phyloP scores from a whole-genome alignment of 345 rosid genomes.

The Reutealis trisperma region DNA sequence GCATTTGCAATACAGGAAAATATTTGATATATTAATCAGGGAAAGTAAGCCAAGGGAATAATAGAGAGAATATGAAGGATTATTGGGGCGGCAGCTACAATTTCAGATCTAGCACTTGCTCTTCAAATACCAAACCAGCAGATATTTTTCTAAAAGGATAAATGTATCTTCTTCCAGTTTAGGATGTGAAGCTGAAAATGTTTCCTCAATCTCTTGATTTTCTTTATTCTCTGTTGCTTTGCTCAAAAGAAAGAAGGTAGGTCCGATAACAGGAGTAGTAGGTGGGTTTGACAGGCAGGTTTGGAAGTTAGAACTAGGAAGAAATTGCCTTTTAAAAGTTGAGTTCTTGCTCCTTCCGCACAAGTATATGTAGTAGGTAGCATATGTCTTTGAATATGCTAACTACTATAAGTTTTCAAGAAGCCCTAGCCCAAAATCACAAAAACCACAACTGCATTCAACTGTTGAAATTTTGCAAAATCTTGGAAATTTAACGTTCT shows the following conservation, averaged over 20 bases:
- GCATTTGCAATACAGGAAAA: no score
- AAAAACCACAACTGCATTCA: neutral
- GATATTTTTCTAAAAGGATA: neutral
- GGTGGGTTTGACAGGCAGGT: neutral
- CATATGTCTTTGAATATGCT: neutral
- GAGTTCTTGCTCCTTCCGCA: no score
- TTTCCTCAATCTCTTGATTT: neutral
- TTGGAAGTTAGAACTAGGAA: neutral
- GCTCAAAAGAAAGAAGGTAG: neutral
- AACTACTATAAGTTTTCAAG: neutral
- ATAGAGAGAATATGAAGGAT: neutral
- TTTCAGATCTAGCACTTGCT: neutral
- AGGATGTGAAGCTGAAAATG: neutral
- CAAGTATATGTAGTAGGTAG: neutral
- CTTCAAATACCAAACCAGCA: neutral
- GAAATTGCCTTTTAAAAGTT: neutral
- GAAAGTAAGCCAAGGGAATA: neutral
- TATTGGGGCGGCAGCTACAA: neutral
- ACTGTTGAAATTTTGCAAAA: neutral
- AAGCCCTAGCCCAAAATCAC: neutral
- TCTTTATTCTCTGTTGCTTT: neutral
- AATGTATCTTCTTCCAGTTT: neutral
- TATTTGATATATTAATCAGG: no score
- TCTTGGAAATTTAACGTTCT: neutral
- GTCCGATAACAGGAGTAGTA: neutral